Evolutionary conservation across 306 rosid genomes (phyloP).

Genomic region (Senna siamea): DNA sequence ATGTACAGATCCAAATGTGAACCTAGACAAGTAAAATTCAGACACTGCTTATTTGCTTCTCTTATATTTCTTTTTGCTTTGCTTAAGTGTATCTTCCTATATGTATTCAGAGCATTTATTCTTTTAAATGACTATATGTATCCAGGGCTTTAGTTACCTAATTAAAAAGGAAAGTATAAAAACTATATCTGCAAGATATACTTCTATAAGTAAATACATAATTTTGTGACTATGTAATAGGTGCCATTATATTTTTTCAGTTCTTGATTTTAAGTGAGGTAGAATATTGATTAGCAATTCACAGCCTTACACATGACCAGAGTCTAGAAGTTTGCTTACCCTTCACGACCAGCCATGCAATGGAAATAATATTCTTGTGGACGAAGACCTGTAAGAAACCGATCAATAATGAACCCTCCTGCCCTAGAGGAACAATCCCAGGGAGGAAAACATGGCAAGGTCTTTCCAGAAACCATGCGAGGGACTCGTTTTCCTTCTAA

Average conservation of each 20-base stretch:
- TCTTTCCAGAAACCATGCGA: slow-evolving; percentile 97
- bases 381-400: slow-evolving; percentile 94
- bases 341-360: slow-evolving; percentile 99
- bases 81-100: neutral
- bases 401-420: slow-evolving; percentile 92
- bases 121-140: too few relatives aligned
- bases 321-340: slow-evolving; percentile 55
- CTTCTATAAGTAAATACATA: neutral
- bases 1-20: slow-evolving; percentile 14
- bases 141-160: neutral
- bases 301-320: neutral
- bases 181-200: neutral
- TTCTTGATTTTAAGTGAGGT: neutral
- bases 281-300: slow-evolving; percentile 13
- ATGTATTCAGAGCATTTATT: too few relatives aligned
- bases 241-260: neutral
- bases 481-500: slow-evolving; percentile 97
- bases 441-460: slow-evolving; percentile 88
- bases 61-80: neutral
- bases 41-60: neutral
- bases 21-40: slow-evolving; percentile 13
- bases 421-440: slow-evolving; percentile 97
- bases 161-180: neutral
- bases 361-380: slow-evolving; percentile 97
- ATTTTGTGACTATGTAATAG: slow-evolving; percentile 7